Conservation (phyloP, 2,329 filamentous ascomycete species). For the Chaetomium sp. region DNA sequence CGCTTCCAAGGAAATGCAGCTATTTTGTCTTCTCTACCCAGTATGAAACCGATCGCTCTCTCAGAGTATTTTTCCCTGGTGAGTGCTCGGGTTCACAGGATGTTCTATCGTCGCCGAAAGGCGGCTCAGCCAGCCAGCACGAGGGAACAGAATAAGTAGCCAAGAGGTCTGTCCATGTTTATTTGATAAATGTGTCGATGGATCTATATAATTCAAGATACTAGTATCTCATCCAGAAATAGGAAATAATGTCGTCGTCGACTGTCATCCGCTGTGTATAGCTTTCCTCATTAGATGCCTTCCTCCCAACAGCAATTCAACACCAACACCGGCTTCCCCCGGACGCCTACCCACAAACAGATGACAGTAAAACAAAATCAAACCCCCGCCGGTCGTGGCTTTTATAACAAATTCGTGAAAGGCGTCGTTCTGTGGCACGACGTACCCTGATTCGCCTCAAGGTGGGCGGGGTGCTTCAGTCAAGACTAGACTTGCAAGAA, state of each 20-base stretch:
- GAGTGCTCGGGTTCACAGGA: no score
- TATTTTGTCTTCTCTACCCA: background rate
- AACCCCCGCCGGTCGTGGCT: background rate
- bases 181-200: background rate
- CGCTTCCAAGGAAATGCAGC: background rate
- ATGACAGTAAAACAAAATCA: background rate
- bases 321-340: background rate
- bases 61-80: background rate
- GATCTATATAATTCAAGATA: slow-evolving; percentile 8
- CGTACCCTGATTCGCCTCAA: background rate
- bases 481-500: background rate
- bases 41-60: background rate
- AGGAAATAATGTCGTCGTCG: slow-evolving; percentile 23
- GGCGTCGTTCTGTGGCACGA: slow-evolving; percentile 1
- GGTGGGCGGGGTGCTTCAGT: background rate
- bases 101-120: no score
- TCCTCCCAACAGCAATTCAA: background rate
- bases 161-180: background rate
- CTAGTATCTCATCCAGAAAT: slow-evolving; percentile 15
- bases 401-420: background rate
- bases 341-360: slow-evolving; percentile 5
- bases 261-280: slow-evolving; percentile 30
- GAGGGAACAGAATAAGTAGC: background rate
- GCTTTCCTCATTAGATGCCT: slow-evolving; percentile 20
- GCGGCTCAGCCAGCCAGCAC: no score